Conservation (phyloP, 495 filamentous ascomycete genomes). For the Talaromyces proteolyticus region DNA sequence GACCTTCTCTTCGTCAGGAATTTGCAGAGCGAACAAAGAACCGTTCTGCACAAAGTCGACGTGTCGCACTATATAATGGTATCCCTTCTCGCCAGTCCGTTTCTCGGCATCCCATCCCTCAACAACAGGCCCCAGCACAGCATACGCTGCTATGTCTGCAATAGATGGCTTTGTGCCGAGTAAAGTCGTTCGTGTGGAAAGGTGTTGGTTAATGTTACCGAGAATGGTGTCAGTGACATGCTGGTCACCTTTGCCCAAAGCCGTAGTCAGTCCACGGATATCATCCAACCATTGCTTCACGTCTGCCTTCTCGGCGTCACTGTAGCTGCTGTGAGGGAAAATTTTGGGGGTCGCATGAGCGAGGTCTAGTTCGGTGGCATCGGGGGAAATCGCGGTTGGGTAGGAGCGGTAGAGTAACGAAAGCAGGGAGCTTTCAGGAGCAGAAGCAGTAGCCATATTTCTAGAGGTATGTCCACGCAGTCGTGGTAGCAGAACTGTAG, state of each 20-base stretch:
- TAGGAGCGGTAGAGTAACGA: conserved; percentile 50
- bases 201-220: conserved; percentile 72
- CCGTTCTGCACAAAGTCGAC: conserved; percentile 94
- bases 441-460: conserved; percentile 44
- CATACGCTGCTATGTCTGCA: conserved; percentile 83
- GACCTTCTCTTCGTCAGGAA: conserved; percentile 73
- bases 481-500: too few species aligned
- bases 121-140: conserved; percentile 71
- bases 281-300: conserved; percentile 82
- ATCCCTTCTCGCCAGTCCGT: conserved; percentile 84
- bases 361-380: conserved; percentile 46
- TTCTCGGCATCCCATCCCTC: conserved; percentile 79
- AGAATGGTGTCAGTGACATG: conserved; percentile 46
- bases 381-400: conserved; percentile 39
- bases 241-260: conserved; percentile 53
- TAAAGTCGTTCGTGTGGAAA: conserved; percentile 82
- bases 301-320: conserved; percentile 71
- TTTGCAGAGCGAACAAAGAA: conserved; percentile 63
- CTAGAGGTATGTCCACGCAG: too few species aligned
- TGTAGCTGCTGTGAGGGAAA: conserved; percentile 65
- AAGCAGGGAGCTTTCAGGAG: conserved; percentile 44
- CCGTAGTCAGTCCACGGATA: conserved; percentile 58
- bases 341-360: conserved; percentile 46
- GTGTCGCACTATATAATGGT: conserved; percentile 85
- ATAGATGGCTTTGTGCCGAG: conserved; percentile 86